These are phyloP conservation scores for Cyclotella cryptica DNA, from an alignment of 108 stramenopile species.

Conservation along the genomic window DNA sequence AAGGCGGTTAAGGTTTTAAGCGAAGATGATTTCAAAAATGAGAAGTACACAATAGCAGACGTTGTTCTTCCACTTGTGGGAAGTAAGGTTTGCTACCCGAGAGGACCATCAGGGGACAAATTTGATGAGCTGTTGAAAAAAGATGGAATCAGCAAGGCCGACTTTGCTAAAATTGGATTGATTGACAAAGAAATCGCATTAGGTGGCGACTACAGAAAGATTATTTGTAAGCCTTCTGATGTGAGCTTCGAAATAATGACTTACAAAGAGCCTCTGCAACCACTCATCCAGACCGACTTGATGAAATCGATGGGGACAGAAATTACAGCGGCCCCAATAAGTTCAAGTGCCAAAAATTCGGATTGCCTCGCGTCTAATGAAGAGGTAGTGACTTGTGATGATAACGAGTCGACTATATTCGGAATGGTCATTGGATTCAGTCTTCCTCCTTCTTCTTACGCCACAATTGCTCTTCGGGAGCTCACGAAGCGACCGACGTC, in stretches of 20 bases:
- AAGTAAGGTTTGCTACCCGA: constrained; percentile 69
- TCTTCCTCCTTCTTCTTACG: constrained; percentile 89
- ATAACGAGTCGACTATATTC: constrained; percentile 39
- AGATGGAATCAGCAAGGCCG: constrained; percentile 57
- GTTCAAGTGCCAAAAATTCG: constrained; percentile 5
- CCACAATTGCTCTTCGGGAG: constrained; percentile 90
- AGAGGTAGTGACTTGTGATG: constrained; percentile 9
- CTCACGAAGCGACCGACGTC: constrained; percentile 86
- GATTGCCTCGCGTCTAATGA: background rate
- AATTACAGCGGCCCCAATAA: constrained; percentile 14
- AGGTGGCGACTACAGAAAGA: constrained; percentile 85
- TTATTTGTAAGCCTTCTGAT: constrained; percentile 76
- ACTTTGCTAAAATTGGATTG: constrained; percentile 55
- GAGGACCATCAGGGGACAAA: constrained; percentile 56
- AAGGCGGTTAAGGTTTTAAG: constrained; percentile 64
- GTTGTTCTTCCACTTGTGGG: constrained; percentile 89
- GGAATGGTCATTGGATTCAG: constrained; percentile 89
- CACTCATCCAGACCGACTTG: constrained; percentile 82
- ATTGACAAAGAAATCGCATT: constrained; percentile 61
- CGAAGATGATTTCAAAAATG: constrained; percentile 65
- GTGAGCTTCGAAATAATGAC: constrained; percentile 65
- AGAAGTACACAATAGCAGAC: constrained; percentile 73
- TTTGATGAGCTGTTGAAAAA: constrained; percentile 62
- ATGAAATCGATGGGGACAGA: constrained; percentile 70
- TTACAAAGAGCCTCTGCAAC: constrained; percentile 82